Percentiles rank a stretch among this genome's conserved stretches.
Evolutionary conservation across 768 basidiomycete species (phyloP).

Genomic region (Dioszegia hungarica): DNA sequence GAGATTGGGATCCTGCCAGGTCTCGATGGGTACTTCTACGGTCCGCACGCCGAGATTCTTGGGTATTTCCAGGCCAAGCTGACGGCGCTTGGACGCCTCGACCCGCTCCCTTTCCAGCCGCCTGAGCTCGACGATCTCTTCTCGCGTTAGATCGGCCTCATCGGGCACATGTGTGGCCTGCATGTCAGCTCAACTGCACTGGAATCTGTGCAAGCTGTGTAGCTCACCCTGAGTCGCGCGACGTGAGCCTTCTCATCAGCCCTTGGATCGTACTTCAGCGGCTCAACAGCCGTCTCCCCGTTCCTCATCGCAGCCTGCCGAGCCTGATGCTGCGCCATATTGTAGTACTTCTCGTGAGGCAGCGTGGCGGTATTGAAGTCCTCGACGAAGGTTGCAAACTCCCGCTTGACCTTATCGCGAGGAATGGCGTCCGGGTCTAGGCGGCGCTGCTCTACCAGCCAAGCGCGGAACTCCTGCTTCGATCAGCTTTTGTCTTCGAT

Average conservation of each 20-base stretch:
- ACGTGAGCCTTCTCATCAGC: constrained; percentile 76
- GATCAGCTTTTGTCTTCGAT: not conserved
- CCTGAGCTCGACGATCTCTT: constrained; percentile 74
- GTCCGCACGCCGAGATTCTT: constrained; percentile 41
- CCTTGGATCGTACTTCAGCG: constrained; percentile 63
- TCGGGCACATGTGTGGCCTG: constrained; percentile 7
- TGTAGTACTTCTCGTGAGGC: constrained; percentile 91
- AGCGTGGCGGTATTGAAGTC: constrained; percentile 60
- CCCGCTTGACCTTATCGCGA: constrained; percentile 79
- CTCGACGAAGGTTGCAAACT: constrained; percentile 68
- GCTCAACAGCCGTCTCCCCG: constrained; percentile 59
- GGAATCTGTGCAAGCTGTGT: not conserved
- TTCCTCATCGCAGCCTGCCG: constrained; percentile 77
- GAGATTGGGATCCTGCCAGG: constrained; percentile 1
- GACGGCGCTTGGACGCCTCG: constrained; percentile 56
- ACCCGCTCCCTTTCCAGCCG: constrained; percentile 78
- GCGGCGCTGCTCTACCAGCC: constrained; percentile 89
- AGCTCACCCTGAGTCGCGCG: constrained; percentile 64
- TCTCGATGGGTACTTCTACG: constrained; percentile 23
- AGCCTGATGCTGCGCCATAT: constrained; percentile 76
- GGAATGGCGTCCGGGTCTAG: constrained; percentile 82
- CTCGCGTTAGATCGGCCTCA: constrained; percentile 63
- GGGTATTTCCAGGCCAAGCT: constrained; percentile 41
- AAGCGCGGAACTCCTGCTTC: constrained; percentile 71
- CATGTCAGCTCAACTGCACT: not conserved